Base-by-base conservation (phyloP, 2,329 filamentous ascomycete genomes). In the Cadophora gregata region DNA sequence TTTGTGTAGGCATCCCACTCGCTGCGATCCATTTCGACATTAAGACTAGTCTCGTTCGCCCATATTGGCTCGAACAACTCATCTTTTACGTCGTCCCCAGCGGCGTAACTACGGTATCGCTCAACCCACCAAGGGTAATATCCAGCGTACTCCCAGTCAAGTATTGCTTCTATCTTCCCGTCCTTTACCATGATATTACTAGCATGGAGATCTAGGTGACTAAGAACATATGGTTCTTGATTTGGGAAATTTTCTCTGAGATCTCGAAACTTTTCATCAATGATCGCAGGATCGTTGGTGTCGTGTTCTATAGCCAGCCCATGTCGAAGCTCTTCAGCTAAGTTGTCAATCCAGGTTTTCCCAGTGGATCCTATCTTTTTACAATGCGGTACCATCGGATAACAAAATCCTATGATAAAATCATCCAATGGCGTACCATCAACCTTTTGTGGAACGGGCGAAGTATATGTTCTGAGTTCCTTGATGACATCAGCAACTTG, bases 121-220 rank as follows among this genome's bases (percentile, higher is more conserved):
- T 85, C 70, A 77, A 76, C 79, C 78, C 78, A 81, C 25, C 76
- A 77, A n/a, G 78, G 80, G 36, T 76, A 78, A 66, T 78, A 81
- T 3, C 76, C 77, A 24, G 75, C 71, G 47, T 61, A 69, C 70
- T 81, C 78, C 80, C 78, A 81, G 51, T 81, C 78, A 68, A 82
- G 71, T 42, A 80, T 79, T 25, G 76, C 79, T 10, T 75, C 73
- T n/a, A 81, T 65, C 50, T 74, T 72, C 19, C 77, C 77, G 65
- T 78, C 69, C 8, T 78, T 70, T 42, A 79, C 77, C 61, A 82
- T 80, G 59, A 81, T 79, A 59, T 81, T 81, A 6, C 74, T 71
- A 38, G 71, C 70, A 14, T 74, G 76, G 6, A 81, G 71, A 64
- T 82, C 78, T 10, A 75, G 75, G 60, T 81, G 78, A 1, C 78